Evolutionary conservation across 345 rosid genomes (phyloP).

Genomic region (Hypericum perforatum): DNA sequence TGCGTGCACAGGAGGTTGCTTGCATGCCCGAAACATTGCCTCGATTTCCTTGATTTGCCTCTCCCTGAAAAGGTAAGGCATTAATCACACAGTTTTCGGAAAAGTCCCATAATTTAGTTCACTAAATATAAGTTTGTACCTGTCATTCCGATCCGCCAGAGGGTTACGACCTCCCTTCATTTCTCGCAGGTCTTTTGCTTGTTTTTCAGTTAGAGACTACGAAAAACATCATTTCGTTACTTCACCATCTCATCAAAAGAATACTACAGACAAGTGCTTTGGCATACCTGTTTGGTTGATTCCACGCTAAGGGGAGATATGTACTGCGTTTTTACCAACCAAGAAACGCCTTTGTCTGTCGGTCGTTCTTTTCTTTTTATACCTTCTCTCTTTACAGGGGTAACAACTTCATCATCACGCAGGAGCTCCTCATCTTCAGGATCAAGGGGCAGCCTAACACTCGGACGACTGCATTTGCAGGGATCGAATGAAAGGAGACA

Average conservation of each 20-base stretch:
- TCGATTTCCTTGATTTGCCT: constrained; percentile 89
- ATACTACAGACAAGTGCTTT: background rate
- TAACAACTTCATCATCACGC: constrained; percentile 69
- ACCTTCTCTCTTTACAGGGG: constrained; percentile 82
- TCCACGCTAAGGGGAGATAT: constrained; percentile 85
- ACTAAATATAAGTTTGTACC: constrained; percentile 25
- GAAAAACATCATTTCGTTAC: constrained; percentile 15
- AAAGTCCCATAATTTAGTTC: no score
- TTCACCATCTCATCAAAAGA: constrained; percentile 9
- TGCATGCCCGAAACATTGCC: constrained; percentile 78
- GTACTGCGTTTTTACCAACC: constrained; percentile 96
- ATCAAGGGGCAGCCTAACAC: constrained; percentile 47
- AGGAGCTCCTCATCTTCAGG: constrained; percentile 86
- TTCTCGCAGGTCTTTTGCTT: constrained; percentile 87
- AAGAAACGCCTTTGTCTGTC: constrained; percentile 85
- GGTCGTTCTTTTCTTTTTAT: constrained; percentile 85
- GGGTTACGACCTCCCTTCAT: constrained; percentile 61
- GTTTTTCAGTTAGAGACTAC: constrained; percentile 91
- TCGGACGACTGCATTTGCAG: constrained; percentile 48
- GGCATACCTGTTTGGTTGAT: constrained; percentile 68
- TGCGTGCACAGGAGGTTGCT: constrained; percentile 74
- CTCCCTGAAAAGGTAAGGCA: constrained; percentile 41
- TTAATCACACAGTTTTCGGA: background rate
- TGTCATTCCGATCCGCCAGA: constrained; percentile 64
- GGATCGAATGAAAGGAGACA: constrained; percentile 1